A percentile compares a stretch with the other conserved stretches of the same genome.
These are phyloP conservation scores for Senecio squalidus DNA, from an alignment of 140 eudicot species.

Conservation along the genomic window DNA sequence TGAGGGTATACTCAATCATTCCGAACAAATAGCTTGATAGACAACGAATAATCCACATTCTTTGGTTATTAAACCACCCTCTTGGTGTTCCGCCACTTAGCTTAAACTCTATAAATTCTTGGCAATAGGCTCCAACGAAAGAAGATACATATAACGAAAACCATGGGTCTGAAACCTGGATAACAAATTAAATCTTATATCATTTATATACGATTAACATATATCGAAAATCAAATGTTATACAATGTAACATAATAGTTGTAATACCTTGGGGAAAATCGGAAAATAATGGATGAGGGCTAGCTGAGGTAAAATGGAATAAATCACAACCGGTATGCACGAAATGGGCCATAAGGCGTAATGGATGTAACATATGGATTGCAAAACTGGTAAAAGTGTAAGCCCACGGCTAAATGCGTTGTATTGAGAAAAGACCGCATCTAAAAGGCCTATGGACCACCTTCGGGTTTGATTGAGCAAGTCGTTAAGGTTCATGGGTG, in stretches of 20 bases:
- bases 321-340: conserved; percentile 45
- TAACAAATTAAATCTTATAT: neutral
- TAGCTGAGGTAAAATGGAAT: conserved; percentile 51
- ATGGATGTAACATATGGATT: conserved; percentile 31
- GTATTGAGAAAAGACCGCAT: conserved; percentile 36
- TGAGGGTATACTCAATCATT: conserved; percentile 22
- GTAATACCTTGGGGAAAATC: conserved; percentile 56
- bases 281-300: conserved; percentile 40
- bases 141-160: conserved; percentile 28
- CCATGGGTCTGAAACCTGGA: conserved; percentile 37
- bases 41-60: conserved; percentile 43
- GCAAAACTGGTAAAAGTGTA: conserved; percentile 24
- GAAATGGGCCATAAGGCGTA: conserved; percentile 50
- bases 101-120: conserved; percentile 28
- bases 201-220: neutral
- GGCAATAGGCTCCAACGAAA: conserved; percentile 38
- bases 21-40: conserved; percentile 32
- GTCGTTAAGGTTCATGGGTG: conserved; percentile 52
- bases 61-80: conserved; percentile 44
- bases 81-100: conserved; percentile 24
- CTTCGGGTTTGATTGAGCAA: conserved; percentile 44
- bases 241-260: neutral
- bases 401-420: conserved; percentile 48
- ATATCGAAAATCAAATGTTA: neutral
- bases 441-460: conserved; percentile 54